A percentile compares a stretch with the other conserved stretches of the same genome.
Evolutionary conservation across 768 basidiomycete genomes (phyloP).

Genomic region (Auriscalpium microsporum): DNA sequence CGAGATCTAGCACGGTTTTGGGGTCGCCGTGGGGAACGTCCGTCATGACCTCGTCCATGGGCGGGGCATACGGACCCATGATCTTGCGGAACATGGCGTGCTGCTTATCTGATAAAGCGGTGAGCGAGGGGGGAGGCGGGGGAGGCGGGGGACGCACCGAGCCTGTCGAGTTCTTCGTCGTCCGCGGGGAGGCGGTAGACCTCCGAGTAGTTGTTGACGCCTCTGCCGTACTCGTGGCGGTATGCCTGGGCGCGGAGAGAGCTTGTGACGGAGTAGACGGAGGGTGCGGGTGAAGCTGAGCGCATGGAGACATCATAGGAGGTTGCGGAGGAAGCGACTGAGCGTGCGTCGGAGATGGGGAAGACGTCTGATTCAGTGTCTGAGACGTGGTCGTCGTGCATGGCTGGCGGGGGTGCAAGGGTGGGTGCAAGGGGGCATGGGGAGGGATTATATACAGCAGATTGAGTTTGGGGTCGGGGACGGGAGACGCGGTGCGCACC

Average conservation of each 20-base stretch:
- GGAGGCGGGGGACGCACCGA: constrained; percentile 36
- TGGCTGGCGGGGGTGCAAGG: constrained; percentile 7
- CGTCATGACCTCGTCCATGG: constrained; percentile 48
- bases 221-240: constrained; percentile 59
- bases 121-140: background rate
- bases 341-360: constrained; percentile 36
- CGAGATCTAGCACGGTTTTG: constrained; percentile 65
- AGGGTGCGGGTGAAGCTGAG: constrained; percentile 57
- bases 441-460: background rate
- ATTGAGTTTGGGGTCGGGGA: background rate
- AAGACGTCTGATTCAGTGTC: constrained; percentile 36
- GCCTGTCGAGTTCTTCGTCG: constrained; percentile 63
- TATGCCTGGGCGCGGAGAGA: constrained; percentile 52
- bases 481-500: background rate
- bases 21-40: constrained; percentile 47
- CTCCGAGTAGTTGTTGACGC: constrained; percentile 70
- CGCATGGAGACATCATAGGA: constrained; percentile 55
- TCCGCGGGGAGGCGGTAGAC: constrained; percentile 74
- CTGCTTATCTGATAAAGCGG: constrained; percentile 47
- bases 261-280: constrained; percentile 60
- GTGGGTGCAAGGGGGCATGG: constrained; percentile 4
- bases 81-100: constrained; percentile 54
- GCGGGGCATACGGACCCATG: constrained; percentile 61
- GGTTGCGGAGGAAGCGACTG: constrained; percentile 41
- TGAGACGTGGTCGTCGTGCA: constrained; percentile 28